Evolutionary conservation across 2,329 filamentous ascomycete species (phyloP).

Genomic region (Xylariaceae sp.): DNA sequence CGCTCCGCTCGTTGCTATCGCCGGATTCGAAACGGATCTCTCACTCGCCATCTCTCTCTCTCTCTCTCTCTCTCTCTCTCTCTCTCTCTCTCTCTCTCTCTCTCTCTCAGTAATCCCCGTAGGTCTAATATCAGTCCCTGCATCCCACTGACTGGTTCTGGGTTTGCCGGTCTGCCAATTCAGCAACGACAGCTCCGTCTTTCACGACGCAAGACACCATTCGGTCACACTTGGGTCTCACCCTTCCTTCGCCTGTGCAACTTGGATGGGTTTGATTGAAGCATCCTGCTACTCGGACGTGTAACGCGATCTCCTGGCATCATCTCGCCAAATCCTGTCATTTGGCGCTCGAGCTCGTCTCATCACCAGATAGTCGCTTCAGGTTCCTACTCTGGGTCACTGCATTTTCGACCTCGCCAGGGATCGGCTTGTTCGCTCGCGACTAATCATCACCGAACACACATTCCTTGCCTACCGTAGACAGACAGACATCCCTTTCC

Average conservation of each 20-base stretch:
- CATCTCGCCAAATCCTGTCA: constrained; percentile 25
- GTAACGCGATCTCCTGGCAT: constrained; percentile 22
- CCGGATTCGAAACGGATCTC: too few species aligned
- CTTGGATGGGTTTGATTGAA: constrained; percentile 20
- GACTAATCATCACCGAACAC: constrained; percentile 5
- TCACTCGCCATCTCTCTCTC: too few species aligned
- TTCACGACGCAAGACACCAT: constrained; percentile 13
- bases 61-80: neutral
- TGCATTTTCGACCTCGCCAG: constrained; percentile 14
- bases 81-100: neutral
- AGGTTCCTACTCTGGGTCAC: constrained; percentile 7
- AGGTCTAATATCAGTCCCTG: constrained; percentile 14
- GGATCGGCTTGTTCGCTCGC: neutral
- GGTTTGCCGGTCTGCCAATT: constrained; percentile 6
- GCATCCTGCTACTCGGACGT: constrained; percentile 18
- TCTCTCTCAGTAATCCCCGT: constrained; percentile 3
- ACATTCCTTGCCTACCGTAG: constrained; percentile 22
- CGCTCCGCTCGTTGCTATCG: too few species aligned
- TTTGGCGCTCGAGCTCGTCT: constrained; percentile 8
- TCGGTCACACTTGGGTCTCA: constrained; percentile 23
- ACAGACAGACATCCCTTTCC: constrained; percentile 14
- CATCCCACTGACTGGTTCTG: constrained; percentile 14
- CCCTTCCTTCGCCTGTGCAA: constrained; percentile 19
- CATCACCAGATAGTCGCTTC: constrained; percentile 11
- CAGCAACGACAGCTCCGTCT: constrained; percentile 1